Evolutionary conservation across 2,329 filamentous ascomycete genomes (phyloP).

Genomic region (Exophiala sideris): DNA sequence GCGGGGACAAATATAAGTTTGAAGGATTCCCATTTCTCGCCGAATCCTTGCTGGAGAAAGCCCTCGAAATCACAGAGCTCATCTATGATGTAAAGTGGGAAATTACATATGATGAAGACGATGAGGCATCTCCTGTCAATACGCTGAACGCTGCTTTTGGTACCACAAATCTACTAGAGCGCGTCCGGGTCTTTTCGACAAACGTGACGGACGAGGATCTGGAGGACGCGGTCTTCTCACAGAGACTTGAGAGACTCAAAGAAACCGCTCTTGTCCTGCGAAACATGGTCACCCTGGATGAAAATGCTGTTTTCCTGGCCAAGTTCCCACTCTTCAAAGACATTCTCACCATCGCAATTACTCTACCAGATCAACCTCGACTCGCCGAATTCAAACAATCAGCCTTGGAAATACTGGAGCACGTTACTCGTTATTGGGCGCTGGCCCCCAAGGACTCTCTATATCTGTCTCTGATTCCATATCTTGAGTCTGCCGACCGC

Average conservation of each 20-base stretch:
- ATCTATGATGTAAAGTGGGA: conserved; percentile 83
- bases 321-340: conserved; percentile 74
- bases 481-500: conserved; percentile 60
- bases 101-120: conserved; percentile 65
- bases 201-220: conserved; percentile 55
- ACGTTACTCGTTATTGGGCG: conserved; percentile 76
- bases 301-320: conserved; percentile 80
- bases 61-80: conserved; percentile 70
- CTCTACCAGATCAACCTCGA: conserved; percentile 67
- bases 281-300: conserved; percentile 91
- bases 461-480: conserved; percentile 67
- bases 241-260: conserved; percentile 71
- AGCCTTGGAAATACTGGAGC: conserved; percentile 85
- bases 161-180: conserved; percentile 68
- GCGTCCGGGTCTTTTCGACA: conserved; percentile 62
- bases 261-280: conserved; percentile 84
- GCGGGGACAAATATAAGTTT: conserved; percentile 93
- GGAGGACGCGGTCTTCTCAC: conserved; percentile 50
- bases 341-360: conserved; percentile 75
- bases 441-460: conserved; percentile 72
- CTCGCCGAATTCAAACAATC: conserved; percentile 86
- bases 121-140: conserved; percentile 51
- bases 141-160: conserved; percentile 64
- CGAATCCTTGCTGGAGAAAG: conserved; percentile 82
- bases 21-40: conserved; percentile 85